Percentiles rank a stretch among this genome's conserved stretches.
Conservation (phyloP, 495 filamentous ascomycete genomes). For the Cladorrhinum samala region DNA sequence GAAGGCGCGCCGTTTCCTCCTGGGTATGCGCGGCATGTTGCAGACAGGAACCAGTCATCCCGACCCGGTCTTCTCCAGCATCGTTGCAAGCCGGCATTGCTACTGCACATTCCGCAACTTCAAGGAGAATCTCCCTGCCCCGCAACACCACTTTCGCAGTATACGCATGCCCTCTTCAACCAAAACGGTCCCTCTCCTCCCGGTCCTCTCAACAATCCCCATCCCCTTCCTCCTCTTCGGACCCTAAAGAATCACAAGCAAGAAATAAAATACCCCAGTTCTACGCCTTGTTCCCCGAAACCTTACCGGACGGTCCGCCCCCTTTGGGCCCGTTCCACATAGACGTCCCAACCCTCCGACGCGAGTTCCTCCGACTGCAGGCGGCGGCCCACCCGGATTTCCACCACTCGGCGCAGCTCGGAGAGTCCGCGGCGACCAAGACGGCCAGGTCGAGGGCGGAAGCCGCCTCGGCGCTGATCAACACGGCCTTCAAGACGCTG, state of each 20-base stretch:
- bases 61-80: too few relatives aligned
- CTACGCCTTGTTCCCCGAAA: slow-evolving; percentile 84
- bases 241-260: slow-evolving; percentile 1
- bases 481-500: slow-evolving; percentile 83
- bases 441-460: slow-evolving; percentile 49
- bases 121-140: not conserved
- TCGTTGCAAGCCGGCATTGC: too few relatives aligned
- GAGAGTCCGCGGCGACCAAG: not conserved
- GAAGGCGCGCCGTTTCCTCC: too few relatives aligned
- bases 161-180: too few relatives aligned
- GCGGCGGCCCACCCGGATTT: slow-evolving; percentile 76
- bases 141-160: not conserved
- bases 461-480: slow-evolving; percentile 69
- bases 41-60: too few relatives aligned
- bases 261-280: slow-evolving; percentile 28
- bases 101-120: too few relatives aligned
- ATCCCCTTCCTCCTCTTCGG: not conserved
- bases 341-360: slow-evolving; percentile 58
- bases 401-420: slow-evolving; percentile 38
- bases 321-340: slow-evolving; percentile 71
- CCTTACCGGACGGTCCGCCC: slow-evolving; percentile 74
- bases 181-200: not conserved
- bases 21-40: too few relatives aligned
- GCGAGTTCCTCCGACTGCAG: slow-evolving; percentile 84
- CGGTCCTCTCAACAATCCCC: not conserved